Conservation (phyloP, 352 stramenopile species). For the Phytopythium delawarense region DNA sequence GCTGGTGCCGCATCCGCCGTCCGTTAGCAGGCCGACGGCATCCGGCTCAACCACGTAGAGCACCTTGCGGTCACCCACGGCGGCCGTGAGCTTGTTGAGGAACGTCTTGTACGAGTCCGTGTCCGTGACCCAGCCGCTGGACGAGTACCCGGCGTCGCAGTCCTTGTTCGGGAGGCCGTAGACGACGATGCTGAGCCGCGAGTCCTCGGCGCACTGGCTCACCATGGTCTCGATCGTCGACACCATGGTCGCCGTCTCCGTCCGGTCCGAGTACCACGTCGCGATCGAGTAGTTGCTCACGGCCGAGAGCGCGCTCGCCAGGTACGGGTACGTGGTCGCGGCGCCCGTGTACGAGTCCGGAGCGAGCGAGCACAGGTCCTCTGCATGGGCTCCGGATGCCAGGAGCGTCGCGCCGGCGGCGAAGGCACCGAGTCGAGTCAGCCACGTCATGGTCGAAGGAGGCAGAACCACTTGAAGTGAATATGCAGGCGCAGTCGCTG, state of each 20-base stretch:
- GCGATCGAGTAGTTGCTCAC: constrained; percentile 38
- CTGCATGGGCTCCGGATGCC: constrained; percentile 8
- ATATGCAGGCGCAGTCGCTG: neutral
- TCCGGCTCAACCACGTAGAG: constrained; percentile 68
- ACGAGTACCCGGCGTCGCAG: constrained; percentile 51
- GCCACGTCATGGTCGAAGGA: constrained; percentile 12
- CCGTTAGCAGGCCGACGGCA: constrained; percentile 45
- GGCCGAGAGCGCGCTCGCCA: constrained; percentile 27
- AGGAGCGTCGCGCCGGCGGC: constrained; percentile 11
- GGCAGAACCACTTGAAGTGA: constrained; percentile 1
- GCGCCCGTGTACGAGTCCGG: constrained; percentile 28
- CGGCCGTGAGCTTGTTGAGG: constrained; percentile 28
- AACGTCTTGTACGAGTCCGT: constrained; percentile 44
- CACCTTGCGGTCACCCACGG: constrained; percentile 45
- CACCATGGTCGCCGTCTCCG: constrained; percentile 19
- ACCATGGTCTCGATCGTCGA: constrained; percentile 22
- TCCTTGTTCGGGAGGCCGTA: constrained; percentile 70
- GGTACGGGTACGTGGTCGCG: constrained; percentile 31
- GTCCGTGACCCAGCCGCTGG: constrained; percentile 28
- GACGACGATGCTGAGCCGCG: constrained; percentile 50
- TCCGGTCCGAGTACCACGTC: constrained; percentile 57
- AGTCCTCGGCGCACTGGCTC: constrained; percentile 25
- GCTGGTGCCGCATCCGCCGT: constrained; percentile 31
- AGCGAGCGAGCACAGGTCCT: constrained; percentile 34
- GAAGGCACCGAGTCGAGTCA: constrained; percentile 11